Evolutionary conservation across 2,329 filamentous ascomycete genomes (phyloP).

Genomic region (Escovopsis weberi): DNA sequence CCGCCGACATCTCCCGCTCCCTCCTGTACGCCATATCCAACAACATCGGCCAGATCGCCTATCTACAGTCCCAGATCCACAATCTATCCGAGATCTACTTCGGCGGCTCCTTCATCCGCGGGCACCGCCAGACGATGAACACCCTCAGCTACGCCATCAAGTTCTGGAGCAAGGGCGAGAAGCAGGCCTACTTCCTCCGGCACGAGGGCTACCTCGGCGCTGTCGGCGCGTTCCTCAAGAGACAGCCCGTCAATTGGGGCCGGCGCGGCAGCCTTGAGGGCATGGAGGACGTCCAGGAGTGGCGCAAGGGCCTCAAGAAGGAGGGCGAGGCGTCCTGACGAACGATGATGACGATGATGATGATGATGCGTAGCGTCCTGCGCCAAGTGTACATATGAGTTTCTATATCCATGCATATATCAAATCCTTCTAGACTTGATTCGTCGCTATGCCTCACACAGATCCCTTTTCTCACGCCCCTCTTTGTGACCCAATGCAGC

Average conservation of each 20-base stretch:
- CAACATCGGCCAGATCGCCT: conserved; percentile 96
- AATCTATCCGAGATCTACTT: conserved; percentile 89
- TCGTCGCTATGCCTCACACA: not conserved
- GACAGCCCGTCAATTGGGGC: conserved; percentile 85
- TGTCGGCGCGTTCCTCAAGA: conserved; percentile 85
- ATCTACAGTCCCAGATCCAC: conserved; percentile 93
- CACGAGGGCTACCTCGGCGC: conserved; percentile 93
- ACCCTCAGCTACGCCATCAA: conserved; percentile 92
- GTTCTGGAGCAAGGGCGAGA: conserved; percentile 89
- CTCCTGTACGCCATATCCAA: conserved; percentile 92
- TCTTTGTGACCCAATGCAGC: not conserved
- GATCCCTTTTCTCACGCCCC: not conserved
- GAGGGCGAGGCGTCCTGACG: conserved; percentile 1
- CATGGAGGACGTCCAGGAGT: conserved; percentile 18
- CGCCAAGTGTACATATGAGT: not conserved
- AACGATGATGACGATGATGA: not conserved
- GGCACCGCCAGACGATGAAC: conserved; percentile 95
- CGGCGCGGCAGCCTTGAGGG: conserved; percentile 62
- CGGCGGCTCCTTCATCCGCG: conserved; percentile 89
- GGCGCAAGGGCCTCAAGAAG: conserved; percentile 11
- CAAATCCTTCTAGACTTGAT: no score
- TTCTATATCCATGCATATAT: not conserved
- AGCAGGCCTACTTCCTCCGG: conserved; percentile 88
- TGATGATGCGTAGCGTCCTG: not conserved
- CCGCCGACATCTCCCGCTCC: conserved; percentile 78